A percentile compares a stretch with the other conserved stretches of the same genome.
These are phyloP conservation scores for Phytophthora europaea DNA, from an alignment of 352 stramenopile species.

Conservation along the genomic window DNA sequence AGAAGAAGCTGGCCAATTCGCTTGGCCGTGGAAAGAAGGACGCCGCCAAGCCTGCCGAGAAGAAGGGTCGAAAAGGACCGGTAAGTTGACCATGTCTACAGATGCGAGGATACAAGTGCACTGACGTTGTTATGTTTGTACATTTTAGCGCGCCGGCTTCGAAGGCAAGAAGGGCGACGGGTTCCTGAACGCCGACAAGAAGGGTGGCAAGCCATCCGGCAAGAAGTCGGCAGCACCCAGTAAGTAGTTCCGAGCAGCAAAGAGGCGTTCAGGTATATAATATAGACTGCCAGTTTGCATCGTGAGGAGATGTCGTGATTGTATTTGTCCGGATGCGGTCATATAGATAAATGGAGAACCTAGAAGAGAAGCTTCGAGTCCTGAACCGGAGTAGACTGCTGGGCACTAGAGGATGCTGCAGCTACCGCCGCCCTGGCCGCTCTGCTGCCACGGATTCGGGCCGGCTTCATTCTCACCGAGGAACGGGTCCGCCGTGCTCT, in stretches of 20 bases:
- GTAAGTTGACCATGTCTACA: slow-evolving; percentile 25
- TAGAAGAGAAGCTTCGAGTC: slow-evolving; percentile 1
- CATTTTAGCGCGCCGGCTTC: slow-evolving; percentile 70
- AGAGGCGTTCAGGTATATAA: slow-evolving; percentile 43
- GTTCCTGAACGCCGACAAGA: slow-evolving; percentile 79
- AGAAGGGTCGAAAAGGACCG: slow-evolving; percentile 50
- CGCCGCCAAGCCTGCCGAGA: slow-evolving; percentile 44
- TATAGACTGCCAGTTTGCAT: slow-evolving; percentile 55
- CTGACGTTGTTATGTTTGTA: slow-evolving; percentile 20
- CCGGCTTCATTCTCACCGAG: slow-evolving; percentile 76
- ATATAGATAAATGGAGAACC: slow-evolving; percentile 35
- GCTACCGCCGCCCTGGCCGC: slow-evolving; percentile 64
- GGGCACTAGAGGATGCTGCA: slow-evolving; percentile 69
- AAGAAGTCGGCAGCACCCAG: slow-evolving; percentile 38
- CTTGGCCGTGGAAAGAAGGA: slow-evolving; percentile 39
- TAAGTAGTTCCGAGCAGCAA: slow-evolving; percentile 51
- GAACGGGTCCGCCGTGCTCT: slow-evolving; percentile 77
- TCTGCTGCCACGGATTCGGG: slow-evolving; percentile 80
- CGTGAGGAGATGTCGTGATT: slow-evolving; percentile 1
- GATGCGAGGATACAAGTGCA: neutral
- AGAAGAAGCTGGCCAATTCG: slow-evolving; percentile 62
- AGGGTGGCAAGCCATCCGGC: slow-evolving; percentile 36
- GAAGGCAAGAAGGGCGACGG: slow-evolving; percentile 84
- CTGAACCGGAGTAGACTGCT: neutral
- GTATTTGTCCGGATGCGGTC: slow-evolving; percentile 16